Conservation (phyloP, 768 basidiomycete genomes). For the Sutorius australiensis region DNA sequence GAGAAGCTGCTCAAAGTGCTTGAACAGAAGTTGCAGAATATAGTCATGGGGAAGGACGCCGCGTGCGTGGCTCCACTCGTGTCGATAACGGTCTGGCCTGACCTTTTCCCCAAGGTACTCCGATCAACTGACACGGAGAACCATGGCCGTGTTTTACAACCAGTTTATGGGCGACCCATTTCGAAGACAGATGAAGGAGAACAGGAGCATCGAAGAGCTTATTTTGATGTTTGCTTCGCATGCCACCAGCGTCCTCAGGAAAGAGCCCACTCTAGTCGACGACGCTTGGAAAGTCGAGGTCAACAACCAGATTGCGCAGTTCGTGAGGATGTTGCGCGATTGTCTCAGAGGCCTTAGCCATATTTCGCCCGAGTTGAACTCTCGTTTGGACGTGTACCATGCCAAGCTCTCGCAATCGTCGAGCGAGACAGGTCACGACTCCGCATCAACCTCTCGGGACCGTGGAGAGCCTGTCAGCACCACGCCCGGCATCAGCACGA, state of each 20-base stretch:
- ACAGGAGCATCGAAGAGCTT: slow-evolving; percentile 94
- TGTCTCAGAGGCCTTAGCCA: slow-evolving; percentile 69
- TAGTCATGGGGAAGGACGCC: slow-evolving; percentile 90
- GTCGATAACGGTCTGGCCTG: slow-evolving; percentile 3
- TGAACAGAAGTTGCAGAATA: slow-evolving; percentile 84
- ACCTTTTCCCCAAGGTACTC: slow-evolving; percentile 56
- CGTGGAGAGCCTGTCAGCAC: slow-evolving; percentile 46
- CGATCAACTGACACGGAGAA: slow-evolving; percentile 84
- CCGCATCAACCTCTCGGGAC: slow-evolving; percentile 54
- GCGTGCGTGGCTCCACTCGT: slow-evolving; percentile 51
- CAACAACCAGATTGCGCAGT: slow-evolving; percentile 86
- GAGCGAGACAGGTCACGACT: slow-evolving; percentile 66
- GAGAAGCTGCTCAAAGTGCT: slow-evolving; percentile 90
- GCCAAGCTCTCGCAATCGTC: slow-evolving; percentile 67
- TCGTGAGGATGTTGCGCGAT: slow-evolving; percentile 83
- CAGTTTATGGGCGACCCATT: slow-evolving; percentile 84
- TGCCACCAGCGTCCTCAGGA: slow-evolving; percentile 82
- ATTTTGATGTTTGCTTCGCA: slow-evolving; percentile 95
- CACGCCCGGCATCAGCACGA: slow-evolving; percentile 38
- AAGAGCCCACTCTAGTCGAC: slow-evolving; percentile 76
- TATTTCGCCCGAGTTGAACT: slow-evolving; percentile 77
- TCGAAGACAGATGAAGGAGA: slow-evolving; percentile 89
- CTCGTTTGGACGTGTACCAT: slow-evolving; percentile 80
- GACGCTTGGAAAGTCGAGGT: slow-evolving; percentile 93
- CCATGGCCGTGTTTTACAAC: slow-evolving; percentile 90